phyloP scores from a whole-genome alignment of 2,329 filamentous ascomycete species.

The Trichoderma simmonsii region DNA sequence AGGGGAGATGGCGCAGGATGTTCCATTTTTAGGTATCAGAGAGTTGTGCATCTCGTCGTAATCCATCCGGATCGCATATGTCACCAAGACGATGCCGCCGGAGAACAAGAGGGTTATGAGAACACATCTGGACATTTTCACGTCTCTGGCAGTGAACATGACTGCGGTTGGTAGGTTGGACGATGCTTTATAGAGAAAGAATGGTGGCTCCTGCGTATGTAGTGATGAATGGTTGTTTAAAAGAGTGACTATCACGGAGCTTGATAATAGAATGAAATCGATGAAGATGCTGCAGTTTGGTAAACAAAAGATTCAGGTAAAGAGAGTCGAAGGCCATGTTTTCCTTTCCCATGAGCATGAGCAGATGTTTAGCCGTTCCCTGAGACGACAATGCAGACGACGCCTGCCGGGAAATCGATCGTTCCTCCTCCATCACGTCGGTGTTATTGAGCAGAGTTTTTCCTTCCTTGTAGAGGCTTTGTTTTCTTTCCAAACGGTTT shows the following conservation, averaged over 20 bases:
- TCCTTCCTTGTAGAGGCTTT: not conserved
- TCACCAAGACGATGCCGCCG: not conserved
- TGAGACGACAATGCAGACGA: not conserved
- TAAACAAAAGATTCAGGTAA: not conserved
- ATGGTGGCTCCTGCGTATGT: not conserved
- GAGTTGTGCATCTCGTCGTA: not conserved
- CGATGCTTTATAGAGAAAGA: not conserved
- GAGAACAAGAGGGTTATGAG: not conserved
- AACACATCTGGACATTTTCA: not conserved
- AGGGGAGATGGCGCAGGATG: not conserved
- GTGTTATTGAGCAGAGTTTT: not conserved
- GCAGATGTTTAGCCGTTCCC: not conserved
- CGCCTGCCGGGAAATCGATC: not conserved
- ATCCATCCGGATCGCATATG: not conserved
- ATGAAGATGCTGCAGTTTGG: not conserved
- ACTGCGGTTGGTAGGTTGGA: not conserved
- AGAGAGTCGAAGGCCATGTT: not conserved
- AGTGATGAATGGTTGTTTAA: not conserved
- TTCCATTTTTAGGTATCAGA: not conserved
- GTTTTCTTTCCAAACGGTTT: not conserved
- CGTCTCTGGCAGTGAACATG: not conserved
- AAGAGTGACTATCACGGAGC: not conserved
- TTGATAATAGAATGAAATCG: not conserved
- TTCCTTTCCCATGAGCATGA: not conserved
- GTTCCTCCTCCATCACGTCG: not conserved